Percentiles rank a stretch among this genome's conserved stretches.
Conservation (phyloP, 257 asterid species). For the Buddleja alternifolia region DNA sequence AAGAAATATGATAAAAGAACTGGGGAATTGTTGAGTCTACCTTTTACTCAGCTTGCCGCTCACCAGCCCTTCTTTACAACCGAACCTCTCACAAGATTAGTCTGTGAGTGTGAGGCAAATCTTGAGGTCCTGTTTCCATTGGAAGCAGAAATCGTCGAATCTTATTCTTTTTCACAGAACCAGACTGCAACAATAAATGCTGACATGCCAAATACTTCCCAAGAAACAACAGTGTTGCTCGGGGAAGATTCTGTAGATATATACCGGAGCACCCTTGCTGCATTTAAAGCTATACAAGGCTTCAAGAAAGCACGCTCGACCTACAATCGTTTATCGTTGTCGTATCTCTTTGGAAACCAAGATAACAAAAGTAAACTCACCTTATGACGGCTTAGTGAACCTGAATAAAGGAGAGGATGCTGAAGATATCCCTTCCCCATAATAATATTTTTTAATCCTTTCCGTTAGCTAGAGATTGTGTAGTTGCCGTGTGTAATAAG, state of each 20-base stretch:
- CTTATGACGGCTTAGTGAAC: conserved; percentile 36
- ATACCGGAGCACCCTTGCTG: conserved; percentile 71
- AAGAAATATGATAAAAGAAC: conserved; percentile 95
- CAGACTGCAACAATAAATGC: conserved; percentile 24
- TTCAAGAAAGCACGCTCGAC: conserved; percentile 74
- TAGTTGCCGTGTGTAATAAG: conserved; percentile 22
- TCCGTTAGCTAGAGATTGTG: background rate
- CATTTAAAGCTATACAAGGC: conserved; percentile 71
- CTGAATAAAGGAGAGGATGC: conserved; percentile 37
- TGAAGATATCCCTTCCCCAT: conserved; percentile 35
- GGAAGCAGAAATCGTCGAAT: conserved; percentile 72
- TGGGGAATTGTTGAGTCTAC: conserved; percentile 69
- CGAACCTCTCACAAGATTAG: conserved; percentile 73
- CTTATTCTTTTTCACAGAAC: too few species aligned
- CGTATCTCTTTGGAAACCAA: conserved; percentile 55
- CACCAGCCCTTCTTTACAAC: conserved; percentile 87
- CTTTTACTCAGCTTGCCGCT: conserved; percentile 75
- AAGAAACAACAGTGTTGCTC: conserved; percentile 37
- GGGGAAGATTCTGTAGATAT: conserved; percentile 68
- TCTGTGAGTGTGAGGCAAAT: conserved; percentile 82
- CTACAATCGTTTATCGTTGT: conserved; percentile 69
- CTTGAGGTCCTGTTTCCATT: conserved; percentile 76
- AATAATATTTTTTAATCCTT: conserved; percentile 23
- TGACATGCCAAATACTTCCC: conserved; percentile 32
- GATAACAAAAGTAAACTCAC: conserved; percentile 54